Percentiles rank a stretch among this genome's conserved stretches.
Conservation (phyloP, 2,329 filamentous ascomycete genomes). For the Penicillium sp. region DNA sequence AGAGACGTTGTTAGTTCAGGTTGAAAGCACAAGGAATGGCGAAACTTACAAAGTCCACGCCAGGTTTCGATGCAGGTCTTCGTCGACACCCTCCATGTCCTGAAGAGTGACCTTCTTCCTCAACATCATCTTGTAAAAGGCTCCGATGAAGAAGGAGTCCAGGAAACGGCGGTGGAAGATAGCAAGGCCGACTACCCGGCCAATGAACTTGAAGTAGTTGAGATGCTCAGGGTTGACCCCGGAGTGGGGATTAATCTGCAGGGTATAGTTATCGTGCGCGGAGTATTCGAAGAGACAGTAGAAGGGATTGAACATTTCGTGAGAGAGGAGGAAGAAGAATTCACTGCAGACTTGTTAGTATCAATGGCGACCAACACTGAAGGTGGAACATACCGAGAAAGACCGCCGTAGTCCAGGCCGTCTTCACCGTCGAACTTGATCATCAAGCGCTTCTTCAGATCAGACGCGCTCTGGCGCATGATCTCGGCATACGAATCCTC, state of each 20-base stretch:
- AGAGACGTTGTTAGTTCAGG: constrained; percentile 18
- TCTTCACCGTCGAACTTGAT: constrained; percentile 99
- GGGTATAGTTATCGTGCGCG: constrained; percentile 98
- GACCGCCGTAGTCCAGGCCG: constrained; percentile 92
- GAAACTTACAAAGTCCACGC: constrained; percentile 77
- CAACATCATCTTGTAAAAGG: constrained; percentile 98
- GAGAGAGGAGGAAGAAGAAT: constrained; percentile 98
- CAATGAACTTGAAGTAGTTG: constrained; percentile 99
- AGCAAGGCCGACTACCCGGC: constrained; percentile 88
- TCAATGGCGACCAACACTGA: neutral
- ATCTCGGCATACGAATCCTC: constrained; percentile 99
- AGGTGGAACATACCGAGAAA: constrained; percentile 61
- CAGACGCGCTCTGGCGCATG: constrained; percentile 88
- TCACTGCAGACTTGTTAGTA: constrained; percentile 56
- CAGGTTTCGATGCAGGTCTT: constrained; percentile 92
- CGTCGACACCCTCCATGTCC: constrained; percentile 98
- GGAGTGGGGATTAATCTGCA: constrained; percentile 98
- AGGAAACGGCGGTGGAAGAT: constrained; percentile 98
- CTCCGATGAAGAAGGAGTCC: constrained; percentile 98
- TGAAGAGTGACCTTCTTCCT: constrained; percentile 85
- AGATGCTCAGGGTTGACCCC: constrained; percentile 99
- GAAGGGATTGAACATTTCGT: constrained; percentile 99
- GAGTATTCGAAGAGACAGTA: constrained; percentile 99
- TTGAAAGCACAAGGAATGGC: neutral
- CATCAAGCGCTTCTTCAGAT: constrained; percentile 97